phyloP scores from a whole-genome alignment of 441 rosid genomes.

The Adansonia gregorii region DNA sequence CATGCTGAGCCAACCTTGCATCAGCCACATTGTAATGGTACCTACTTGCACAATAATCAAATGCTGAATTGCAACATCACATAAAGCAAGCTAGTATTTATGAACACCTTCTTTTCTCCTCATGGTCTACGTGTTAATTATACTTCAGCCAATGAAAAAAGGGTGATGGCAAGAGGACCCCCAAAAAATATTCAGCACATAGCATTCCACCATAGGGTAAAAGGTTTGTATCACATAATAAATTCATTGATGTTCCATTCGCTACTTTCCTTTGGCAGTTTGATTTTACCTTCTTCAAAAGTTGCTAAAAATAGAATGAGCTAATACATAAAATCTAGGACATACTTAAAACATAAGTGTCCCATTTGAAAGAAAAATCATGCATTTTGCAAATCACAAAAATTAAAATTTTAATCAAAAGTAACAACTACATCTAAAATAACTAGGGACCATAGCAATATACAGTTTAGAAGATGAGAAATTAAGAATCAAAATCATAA shows the following conservation, averaged over 20 bases:
- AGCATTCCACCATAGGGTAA: background rate
- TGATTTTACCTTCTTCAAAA: background rate
- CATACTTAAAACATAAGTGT: background rate
- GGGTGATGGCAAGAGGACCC: background rate
- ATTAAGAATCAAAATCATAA: background rate
- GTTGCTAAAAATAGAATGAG: background rate
- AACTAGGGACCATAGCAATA: background rate
- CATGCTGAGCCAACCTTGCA: slow-evolving; percentile 89
- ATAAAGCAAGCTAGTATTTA: slow-evolving; percentile 4
- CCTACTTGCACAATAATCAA: slow-evolving; percentile 48
- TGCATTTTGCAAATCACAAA: background rate
- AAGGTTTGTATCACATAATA: background rate
- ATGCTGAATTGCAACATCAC: slow-evolving; percentile 16
- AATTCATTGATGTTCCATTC: background rate
- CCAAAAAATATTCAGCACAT: background rate
- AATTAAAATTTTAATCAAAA: background rate
- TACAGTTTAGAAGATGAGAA: background rate
- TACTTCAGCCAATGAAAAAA: background rate
- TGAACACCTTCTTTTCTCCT: background rate
- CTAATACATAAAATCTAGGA: background rate
- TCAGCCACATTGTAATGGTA: slow-evolving; percentile 97
- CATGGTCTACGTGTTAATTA: background rate
- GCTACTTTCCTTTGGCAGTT: background rate
- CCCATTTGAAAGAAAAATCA: background rate
- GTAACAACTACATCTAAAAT: background rate